These are phyloP conservation scores for Echites panduratus DNA, from an alignment of 257 asterid genomes.

Conservation along the genomic window DNA sequence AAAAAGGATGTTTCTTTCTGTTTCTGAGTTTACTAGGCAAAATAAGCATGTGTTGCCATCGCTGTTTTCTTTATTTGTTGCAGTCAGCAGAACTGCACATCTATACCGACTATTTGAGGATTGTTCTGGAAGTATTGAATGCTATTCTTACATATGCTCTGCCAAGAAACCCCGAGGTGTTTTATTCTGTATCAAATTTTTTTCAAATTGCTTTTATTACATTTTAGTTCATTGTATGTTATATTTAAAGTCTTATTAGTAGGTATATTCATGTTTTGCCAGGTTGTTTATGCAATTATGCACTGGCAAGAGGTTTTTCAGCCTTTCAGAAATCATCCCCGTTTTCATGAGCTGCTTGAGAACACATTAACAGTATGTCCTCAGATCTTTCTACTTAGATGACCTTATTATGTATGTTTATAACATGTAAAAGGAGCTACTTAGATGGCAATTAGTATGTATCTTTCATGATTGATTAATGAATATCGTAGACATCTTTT, in stretches of 20 bases:
- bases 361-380: constrained; percentile 67
- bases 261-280: constrained; percentile 19
- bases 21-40: neutral
- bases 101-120: constrained; percentile 78
- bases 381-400: neutral
- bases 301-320: constrained; percentile 91
- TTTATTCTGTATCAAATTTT: constrained; percentile 12
- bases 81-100: constrained; percentile 87
- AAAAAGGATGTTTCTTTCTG: neutral
- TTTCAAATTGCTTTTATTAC: constrained; percentile 6
- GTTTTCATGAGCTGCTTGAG: constrained; percentile 81
- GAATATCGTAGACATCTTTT: neutral
- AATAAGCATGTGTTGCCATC: neutral
- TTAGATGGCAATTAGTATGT: neutral
- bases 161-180: constrained; percentile 93
- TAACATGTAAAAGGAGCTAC: neutral
- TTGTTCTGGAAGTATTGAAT: constrained; percentile 82
- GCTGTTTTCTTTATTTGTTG: constrained; percentile 12
- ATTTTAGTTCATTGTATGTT: neutral
- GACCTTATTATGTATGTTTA: neutral
- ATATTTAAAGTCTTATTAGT: neutral
- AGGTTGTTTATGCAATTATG: constrained; percentile 93
- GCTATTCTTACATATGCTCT: constrained; percentile 72
- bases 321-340: constrained; percentile 92
- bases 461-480: neutral